Conservation (phyloP, 176 grass and related monocot species). For the Triticum urartu region DNA sequence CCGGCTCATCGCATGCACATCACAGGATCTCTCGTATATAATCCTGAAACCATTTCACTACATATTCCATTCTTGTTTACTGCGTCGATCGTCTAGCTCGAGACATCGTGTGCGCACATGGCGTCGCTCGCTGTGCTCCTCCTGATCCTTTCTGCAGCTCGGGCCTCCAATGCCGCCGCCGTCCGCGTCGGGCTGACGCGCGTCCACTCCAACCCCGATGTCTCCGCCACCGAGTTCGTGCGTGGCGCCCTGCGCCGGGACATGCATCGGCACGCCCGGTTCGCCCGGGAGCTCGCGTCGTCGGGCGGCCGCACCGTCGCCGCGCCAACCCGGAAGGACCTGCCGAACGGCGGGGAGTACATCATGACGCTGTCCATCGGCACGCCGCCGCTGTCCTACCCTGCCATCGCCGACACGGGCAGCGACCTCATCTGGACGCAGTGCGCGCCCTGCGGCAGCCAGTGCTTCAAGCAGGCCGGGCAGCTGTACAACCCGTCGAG, state of each 20-base stretch:
- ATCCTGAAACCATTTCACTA: not conserved
- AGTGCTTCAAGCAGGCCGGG: slow-evolving; percentile 52
- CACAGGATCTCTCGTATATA: slow-evolving; percentile 5
- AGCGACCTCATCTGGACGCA: slow-evolving; percentile 89
- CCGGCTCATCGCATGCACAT: not conserved
- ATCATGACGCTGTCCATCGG: slow-evolving; percentile 69
- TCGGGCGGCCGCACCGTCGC: slow-evolving; percentile 19
- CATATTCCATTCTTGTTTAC: not conserved
- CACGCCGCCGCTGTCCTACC: slow-evolving; percentile 48
- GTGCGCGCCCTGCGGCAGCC: slow-evolving; percentile 52
- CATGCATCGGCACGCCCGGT: slow-evolving; percentile 26
- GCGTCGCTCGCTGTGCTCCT: not conserved
- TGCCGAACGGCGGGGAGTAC: slow-evolving; percentile 52
- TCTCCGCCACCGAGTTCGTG: slow-evolving; percentile 48
- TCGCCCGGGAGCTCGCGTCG: slow-evolving; percentile 36
- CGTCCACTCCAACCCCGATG: slow-evolving; percentile 41
- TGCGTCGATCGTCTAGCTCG: not conserved
- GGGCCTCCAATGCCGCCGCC: slow-evolving; percentile 20
- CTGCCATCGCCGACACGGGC: slow-evolving; percentile 71
- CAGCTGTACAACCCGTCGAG: slow-evolving; percentile 50
- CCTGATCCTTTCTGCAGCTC: not conserved
- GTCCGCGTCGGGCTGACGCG: slow-evolving; percentile 57
- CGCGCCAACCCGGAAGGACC: slow-evolving; percentile 28
- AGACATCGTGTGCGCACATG: not conserved
- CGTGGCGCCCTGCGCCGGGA: slow-evolving; percentile 46